These are phyloP conservation scores for Sodiomyces alkalinus DNA, from an alignment of 2,329 filamentous ascomycete genomes.

Conservation along the genomic window DNA sequence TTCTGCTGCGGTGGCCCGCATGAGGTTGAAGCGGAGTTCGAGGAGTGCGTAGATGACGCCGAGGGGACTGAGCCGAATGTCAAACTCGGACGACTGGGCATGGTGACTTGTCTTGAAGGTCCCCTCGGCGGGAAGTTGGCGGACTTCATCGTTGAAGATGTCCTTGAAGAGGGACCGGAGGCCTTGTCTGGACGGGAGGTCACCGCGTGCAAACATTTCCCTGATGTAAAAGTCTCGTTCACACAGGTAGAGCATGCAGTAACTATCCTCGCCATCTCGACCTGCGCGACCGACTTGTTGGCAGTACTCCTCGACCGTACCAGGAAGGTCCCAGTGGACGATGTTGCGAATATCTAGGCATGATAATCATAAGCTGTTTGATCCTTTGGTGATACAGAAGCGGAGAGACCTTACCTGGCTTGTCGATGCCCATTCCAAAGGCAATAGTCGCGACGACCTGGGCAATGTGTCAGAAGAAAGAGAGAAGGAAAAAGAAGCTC, in stretches of 20 bases:
- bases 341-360: conserved; percentile 35
- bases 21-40: conserved; percentile 39
- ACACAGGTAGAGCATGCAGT: conserved; percentile 43
- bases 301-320: conserved; percentile 39
- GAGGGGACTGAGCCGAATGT: conserved; percentile 35
- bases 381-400: not conserved
- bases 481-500: no score
- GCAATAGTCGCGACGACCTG: conserved; percentile 38
- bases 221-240: conserved; percentile 40
- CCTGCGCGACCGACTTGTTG: conserved; percentile 42
- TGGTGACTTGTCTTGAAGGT: conserved; percentile 30
- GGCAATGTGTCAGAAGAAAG: no score
- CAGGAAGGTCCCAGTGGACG: conserved; percentile 34
- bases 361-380: not conserved
- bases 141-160: conserved; percentile 26
- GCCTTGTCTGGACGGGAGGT: conserved; percentile 37
- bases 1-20: conserved; percentile 40
- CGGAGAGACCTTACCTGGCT: conserved; percentile 14
- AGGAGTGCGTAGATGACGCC: conserved; percentile 42
- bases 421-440: conserved; percentile 47
- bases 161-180: conserved; percentile 31
- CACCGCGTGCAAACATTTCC: conserved; percentile 44
- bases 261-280: conserved; percentile 33
- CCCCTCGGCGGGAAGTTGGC: conserved; percentile 18
- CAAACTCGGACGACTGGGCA: conserved; percentile 30